Evolutionary conservation across 495 filamentous ascomycete genomes (phyloP).

Genomic region (Hamigera avellanea): DNA sequence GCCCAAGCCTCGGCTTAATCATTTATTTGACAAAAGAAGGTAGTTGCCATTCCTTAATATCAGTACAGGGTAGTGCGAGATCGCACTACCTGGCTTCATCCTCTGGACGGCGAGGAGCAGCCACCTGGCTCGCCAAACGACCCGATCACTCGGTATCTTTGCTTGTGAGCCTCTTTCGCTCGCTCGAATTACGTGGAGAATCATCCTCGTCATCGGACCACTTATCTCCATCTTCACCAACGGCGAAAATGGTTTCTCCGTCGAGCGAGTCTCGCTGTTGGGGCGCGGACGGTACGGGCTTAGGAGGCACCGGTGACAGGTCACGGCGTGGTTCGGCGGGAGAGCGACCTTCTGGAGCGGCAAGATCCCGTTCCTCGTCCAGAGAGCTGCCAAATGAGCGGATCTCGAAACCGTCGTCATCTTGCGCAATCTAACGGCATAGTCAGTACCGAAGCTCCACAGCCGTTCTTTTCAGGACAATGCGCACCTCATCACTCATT

Average conservation of each 20-base stretch:
- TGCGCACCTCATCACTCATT: constrained; percentile 85
- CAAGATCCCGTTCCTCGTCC: constrained; percentile 51
- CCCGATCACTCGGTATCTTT: constrained; percentile 10
- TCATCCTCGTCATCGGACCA: constrained; percentile 58
- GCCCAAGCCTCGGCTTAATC: no score
- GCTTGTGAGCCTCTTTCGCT: constrained; percentile 53
- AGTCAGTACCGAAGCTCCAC: constrained; percentile 16
- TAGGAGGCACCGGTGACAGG: constrained; percentile 40
- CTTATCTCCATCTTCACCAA: constrained; percentile 70
- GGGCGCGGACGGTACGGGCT: constrained; percentile 34
- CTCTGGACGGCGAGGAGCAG: neutral
- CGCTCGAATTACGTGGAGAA: constrained; percentile 40
- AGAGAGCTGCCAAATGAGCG: constrained; percentile 77
- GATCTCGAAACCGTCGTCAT: constrained; percentile 98
- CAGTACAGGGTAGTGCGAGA: no score
- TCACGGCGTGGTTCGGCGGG: constrained; percentile 21
- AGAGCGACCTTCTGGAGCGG: constrained; percentile 26
- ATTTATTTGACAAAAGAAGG: no score
- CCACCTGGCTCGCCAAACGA: no score
- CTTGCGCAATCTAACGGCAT: constrained; percentile 65
- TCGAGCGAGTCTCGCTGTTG: constrained; percentile 60
- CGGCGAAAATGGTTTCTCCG: constrained; percentile 88
- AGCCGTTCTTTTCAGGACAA: no score
- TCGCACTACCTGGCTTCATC: no score
- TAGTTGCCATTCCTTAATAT: no score